Evolutionary conservation across 2,329 filamentous ascomycete species (phyloP).

Genomic region (Paraphoma chrysanthemicola): DNA sequence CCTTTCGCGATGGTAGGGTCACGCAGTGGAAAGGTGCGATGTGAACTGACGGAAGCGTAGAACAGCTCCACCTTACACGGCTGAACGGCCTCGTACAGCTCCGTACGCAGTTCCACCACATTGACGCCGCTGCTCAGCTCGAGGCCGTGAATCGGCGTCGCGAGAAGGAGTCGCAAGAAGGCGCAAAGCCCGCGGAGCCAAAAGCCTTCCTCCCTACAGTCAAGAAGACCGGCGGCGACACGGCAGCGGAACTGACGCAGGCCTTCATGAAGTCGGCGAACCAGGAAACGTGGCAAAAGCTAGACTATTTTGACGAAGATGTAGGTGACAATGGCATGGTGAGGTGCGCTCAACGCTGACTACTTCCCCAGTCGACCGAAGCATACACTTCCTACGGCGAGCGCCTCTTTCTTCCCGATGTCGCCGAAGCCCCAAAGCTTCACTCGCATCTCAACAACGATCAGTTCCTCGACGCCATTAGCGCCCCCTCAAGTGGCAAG

Average conservation of each 20-base stretch:
- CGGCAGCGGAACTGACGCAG: slow-evolving; percentile 73
- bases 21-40: background rate
- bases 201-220: slow-evolving; percentile 87
- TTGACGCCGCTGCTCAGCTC: slow-evolving; percentile 82
- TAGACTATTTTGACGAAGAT: slow-evolving; percentile 84
- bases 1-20: slow-evolving; percentile 78
- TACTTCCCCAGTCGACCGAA: slow-evolving; percentile 60
- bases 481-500: slow-evolving; percentile 55
- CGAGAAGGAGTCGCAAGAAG: slow-evolving; percentile 55
- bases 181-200: slow-evolving; percentile 60
- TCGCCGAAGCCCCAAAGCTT: slow-evolving; percentile 56
- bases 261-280: slow-evolving; percentile 79
- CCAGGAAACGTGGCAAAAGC: slow-evolving; percentile 79
- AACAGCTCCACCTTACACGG: slow-evolving; percentile 85
- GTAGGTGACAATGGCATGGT: slow-evolving; percentile 40
- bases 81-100: slow-evolving; percentile 85
- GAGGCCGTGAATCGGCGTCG: slow-evolving; percentile 59
- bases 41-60: slow-evolving; percentile 51
- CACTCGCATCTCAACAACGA: slow-evolving; percentile 63
- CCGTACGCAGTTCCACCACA: slow-evolving; percentile 88
- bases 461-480: slow-evolving; percentile 69
- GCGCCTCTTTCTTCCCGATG: slow-evolving; percentile 67
- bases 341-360: slow-evolving; percentile 4
- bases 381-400: slow-evolving; percentile 80
- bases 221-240: slow-evolving; percentile 75